Conservation (phyloP, 192 early-diverging fungal species). For the Linderina pennispora region DNA sequence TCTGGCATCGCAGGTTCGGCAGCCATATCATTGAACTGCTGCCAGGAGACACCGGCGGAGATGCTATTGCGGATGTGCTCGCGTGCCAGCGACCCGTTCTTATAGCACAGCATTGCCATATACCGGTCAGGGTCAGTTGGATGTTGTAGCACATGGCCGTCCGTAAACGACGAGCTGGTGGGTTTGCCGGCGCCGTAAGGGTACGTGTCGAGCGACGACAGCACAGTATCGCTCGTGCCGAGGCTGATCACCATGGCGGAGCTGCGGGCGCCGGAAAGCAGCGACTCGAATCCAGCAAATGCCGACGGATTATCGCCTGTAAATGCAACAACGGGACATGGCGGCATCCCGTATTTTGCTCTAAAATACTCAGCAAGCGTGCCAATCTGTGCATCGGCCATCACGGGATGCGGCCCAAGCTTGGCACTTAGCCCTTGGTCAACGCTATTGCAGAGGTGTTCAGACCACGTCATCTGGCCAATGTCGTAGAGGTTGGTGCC, state of each 20-base stretch:
- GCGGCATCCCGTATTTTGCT: conserved; percentile 58
- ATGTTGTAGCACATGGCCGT: conserved; percentile 58
- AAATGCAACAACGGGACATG: conserved; percentile 58
- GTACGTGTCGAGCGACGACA: conserved; percentile 47
- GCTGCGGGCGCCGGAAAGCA: conserved; percentile 46
- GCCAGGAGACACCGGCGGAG: conserved; percentile 53
- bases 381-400: conserved; percentile 44
- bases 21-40: conserved; percentile 45
- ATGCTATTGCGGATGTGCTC: conserved; percentile 52
- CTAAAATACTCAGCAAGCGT: conserved; percentile 56
- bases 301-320: conserved; percentile 73
- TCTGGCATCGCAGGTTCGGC: conserved; percentile 14
- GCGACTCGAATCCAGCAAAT: conserved; percentile 47
- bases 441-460: conserved; percentile 10
- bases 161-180: neutral
- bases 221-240: conserved; percentile 76
- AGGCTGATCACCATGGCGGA: conserved; percentile 58
- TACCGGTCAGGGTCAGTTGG: conserved; percentile 54
- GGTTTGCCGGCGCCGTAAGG: conserved; percentile 12
- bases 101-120: conserved; percentile 77
- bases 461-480: conserved; percentile 23
- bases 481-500: conserved; percentile 81
- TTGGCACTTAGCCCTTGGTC: conserved; percentile 28
- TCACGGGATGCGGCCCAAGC: conserved; percentile 41
- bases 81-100: conserved; percentile 79